Percentiles rank a stretch among this genome's conserved stretches.
phyloP scores from a whole-genome alignment of 257 asterid genomes.

The Solanum appendiculatum region DNA sequence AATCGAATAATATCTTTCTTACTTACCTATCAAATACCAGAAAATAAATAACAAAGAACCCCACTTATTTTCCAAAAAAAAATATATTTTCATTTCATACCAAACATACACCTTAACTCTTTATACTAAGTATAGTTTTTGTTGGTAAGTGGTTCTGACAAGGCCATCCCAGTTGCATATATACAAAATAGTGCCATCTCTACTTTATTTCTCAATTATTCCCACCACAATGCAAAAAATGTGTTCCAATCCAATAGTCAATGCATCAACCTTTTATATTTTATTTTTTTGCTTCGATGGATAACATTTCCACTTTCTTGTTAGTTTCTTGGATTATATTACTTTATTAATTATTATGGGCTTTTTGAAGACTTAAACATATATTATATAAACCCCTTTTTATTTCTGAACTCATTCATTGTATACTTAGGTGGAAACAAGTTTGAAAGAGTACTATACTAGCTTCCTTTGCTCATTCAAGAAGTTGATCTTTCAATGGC shows the following conservation, averaged over 20 bases:
- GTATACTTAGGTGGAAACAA: neutral
- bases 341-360: neutral
- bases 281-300: neutral
- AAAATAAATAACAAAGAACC: neutral
- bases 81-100: neutral
- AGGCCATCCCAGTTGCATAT: neutral
- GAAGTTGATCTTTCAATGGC: slow-evolving; percentile 22
- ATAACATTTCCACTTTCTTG: neutral
- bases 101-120: neutral
- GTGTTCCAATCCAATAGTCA: neutral
- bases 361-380: neutral
- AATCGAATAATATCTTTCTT: neutral
- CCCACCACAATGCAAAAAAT: neutral
- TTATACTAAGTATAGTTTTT: too few species aligned
- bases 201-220: neutral
- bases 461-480: neutral
- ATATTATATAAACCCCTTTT: neutral
- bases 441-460: neutral
- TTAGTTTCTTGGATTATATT: neutral
- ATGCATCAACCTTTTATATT: neutral
- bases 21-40: neutral
- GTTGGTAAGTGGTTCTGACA: neutral
- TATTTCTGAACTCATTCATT: neutral
- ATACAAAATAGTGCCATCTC: neutral
- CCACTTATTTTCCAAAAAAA: neutral